phyloP scores from a whole-genome alignment of 176 grass and related monocot species.

The Paspalum notatum region DNA sequence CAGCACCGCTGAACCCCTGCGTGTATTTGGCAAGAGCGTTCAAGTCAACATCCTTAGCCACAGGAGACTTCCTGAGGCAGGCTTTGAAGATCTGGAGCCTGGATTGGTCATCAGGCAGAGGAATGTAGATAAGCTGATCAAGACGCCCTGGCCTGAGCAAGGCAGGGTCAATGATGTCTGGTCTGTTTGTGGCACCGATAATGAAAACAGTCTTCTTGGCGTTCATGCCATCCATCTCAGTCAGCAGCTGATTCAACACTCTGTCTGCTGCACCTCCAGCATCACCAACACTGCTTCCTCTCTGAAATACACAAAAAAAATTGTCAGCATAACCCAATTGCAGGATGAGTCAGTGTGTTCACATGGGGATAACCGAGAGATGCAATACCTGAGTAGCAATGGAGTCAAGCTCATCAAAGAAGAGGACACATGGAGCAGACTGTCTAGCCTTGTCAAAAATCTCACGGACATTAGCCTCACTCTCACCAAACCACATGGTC shows the following conservation, averaged over 20 bases:
- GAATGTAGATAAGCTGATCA: slow-evolving; percentile 91
- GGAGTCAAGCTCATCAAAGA: slow-evolving; percentile 89
- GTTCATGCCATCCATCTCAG: slow-evolving; percentile 95
- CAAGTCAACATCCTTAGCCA: slow-evolving; percentile 81
- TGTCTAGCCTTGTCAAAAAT: slow-evolving; percentile 88
- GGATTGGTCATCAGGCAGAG: slow-evolving; percentile 76
- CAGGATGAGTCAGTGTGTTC: neutral
- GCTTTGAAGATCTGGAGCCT: slow-evolving; percentile 79
- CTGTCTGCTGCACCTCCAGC: slow-evolving; percentile 85
- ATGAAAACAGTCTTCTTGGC: slow-evolving; percentile 91
- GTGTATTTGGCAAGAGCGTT: slow-evolving; percentile 78
- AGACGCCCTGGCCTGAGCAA: slow-evolving; percentile 86
- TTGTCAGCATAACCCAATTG: neutral
- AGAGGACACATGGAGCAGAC: slow-evolving; percentile 83
- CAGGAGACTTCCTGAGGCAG: slow-evolving; percentile 81
- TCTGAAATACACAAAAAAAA: slow-evolving; percentile 44
- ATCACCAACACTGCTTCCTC: slow-evolving; percentile 76
- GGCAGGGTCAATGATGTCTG: slow-evolving; percentile 88
- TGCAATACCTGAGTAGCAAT: slow-evolving; percentile 84
- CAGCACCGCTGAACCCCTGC: slow-evolving; percentile 93
- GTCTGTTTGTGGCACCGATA: slow-evolving; percentile 85
- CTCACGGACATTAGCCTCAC: slow-evolving; percentile 88
- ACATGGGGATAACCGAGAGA: neutral
- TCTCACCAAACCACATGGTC: slow-evolving; percentile 99
- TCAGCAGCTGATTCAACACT: slow-evolving; percentile 82